Evolutionary conservation across 1,284 basidiomycete genomes (phyloP).

Genomic region (Austroboletus novae-zelandiae): DNA sequence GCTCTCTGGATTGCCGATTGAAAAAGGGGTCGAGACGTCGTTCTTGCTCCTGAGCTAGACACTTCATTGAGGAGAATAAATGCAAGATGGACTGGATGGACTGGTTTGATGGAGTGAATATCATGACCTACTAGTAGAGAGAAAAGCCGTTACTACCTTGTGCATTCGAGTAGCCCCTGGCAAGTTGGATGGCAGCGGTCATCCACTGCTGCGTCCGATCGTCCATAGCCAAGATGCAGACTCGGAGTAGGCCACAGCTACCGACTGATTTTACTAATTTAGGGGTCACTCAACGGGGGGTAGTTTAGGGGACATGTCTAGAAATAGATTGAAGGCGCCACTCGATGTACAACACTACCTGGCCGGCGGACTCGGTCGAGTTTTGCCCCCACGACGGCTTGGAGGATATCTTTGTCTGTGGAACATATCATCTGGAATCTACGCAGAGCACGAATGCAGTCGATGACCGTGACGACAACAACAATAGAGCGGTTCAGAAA

Average conservation of each 20-base stretch:
- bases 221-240: conserved; percentile 52
- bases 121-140: background rate
- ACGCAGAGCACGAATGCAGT: background rate
- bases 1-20: conserved; percentile 73
- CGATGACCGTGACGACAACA: background rate
- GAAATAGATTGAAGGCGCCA: no score
- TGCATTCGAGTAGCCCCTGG: conserved; percentile 79
- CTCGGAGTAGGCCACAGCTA: no score
- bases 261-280: no score
- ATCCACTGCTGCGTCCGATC: conserved; percentile 64
- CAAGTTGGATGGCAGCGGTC: conserved; percentile 69
- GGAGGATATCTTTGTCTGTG: conserved; percentile 75
- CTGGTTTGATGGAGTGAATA: conserved; percentile 33
- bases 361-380: conserved; percentile 88
- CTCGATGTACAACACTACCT: conserved; percentile 61
- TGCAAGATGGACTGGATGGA: conserved; percentile 76
- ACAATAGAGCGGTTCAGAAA: conserved; percentile 32
- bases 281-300: no score
- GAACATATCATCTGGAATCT: conserved; percentile 76
- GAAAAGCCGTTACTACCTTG: conserved; percentile 48
- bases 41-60: conserved; percentile 29
- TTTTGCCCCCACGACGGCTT: conserved; percentile 73
- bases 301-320: no score
- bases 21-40: conserved; percentile 53
- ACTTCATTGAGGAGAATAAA: conserved; percentile 70